Percentiles rank a stretch among this genome's conserved stretches.
phyloP scores from a whole-genome alignment of 2,329 filamentous ascomycete genomes.

The Aureobasidium sp. region DNA sequence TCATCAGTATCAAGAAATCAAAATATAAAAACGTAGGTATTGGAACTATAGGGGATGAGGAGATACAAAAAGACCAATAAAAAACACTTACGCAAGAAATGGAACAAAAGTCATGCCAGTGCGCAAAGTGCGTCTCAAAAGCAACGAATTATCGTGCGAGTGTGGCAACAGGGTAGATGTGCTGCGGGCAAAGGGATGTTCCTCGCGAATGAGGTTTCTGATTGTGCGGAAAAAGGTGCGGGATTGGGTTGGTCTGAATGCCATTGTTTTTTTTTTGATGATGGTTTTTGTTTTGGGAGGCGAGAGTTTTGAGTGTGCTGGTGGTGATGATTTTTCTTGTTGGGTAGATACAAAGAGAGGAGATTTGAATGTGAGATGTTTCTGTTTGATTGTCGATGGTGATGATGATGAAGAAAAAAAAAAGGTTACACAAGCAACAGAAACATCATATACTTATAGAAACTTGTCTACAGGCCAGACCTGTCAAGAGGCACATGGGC shows the following conservation, averaged over 20 bases:
- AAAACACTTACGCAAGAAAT: neutral
- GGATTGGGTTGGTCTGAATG: conserved; percentile 12
- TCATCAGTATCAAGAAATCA: neutral
- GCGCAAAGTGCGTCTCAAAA: neutral
- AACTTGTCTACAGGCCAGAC: neutral
- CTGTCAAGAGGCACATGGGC: too few relatives aligned
- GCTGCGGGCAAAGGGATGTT: conserved; percentile 10
- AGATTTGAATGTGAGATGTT: neutral
- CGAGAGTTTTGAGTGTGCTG: too few relatives aligned
- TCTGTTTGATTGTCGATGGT: neutral
- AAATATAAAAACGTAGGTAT: too few relatives aligned
- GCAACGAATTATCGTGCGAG: neutral
- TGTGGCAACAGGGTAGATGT: neutral
- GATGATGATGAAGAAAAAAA: neutral
- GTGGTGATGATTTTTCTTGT: too few relatives aligned
- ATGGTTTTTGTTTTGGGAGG: too few relatives aligned
- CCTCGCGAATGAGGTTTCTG: neutral
- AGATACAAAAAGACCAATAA: too few relatives aligned
- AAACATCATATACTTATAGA: conserved; percentile 5
- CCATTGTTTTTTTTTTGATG: conserved; percentile 6
- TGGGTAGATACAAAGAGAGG: neutral
- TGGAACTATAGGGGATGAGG: too few relatives aligned
- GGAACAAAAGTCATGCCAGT: neutral
- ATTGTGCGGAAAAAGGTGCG: conserved; percentile 13
- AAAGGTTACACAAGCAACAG: neutral